phyloP scores from a whole-genome alignment of 495 filamentous ascomycete genomes.

The Penicillium parvum region DNA sequence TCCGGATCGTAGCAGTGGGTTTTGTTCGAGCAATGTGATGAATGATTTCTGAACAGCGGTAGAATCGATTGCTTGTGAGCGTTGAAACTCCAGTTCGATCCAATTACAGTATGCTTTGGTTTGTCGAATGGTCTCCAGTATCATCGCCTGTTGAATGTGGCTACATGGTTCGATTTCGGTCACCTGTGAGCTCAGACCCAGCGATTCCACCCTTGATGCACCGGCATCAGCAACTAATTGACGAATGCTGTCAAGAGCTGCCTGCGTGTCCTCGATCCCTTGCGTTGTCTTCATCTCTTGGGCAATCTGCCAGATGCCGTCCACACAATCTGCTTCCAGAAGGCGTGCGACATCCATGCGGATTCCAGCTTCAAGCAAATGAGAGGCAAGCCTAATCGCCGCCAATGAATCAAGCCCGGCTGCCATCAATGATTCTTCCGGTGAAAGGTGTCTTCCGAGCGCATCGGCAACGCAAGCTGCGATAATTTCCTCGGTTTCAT shows the following conservation, averaged over 20 bases:
- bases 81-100: constrained; percentile 54
- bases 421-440: constrained; percentile 44
- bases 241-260: constrained; percentile 12
- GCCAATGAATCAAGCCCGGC: constrained; percentile 68
- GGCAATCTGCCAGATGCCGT: constrained; percentile 25
- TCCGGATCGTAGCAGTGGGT: constrained; percentile 66
- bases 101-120: constrained; percentile 66
- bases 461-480: constrained; percentile 41
- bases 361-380: constrained; percentile 50
- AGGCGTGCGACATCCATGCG: constrained; percentile 51
- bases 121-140: constrained; percentile 58
- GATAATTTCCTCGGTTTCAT: constrained; percentile 44
- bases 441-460: constrained; percentile 37
- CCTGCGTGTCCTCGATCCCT: constrained; percentile 11
- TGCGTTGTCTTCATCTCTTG: constrained; percentile 11
- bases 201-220: constrained; percentile 14
- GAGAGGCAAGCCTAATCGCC: constrained; percentile 62
- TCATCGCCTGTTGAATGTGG: constrained; percentile 71
- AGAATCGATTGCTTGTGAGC: constrained; percentile 7
- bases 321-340: constrained; percentile 48
- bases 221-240: constrained; percentile 25
- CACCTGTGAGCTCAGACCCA: constrained; percentile 31
- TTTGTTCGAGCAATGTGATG: constrained; percentile 41
- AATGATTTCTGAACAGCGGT: constrained; percentile 44
- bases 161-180: constrained; percentile 58